These are phyloP conservation scores for Leishmania major DNA, from an alignment of 208 protist genomes.

Conservation along the genomic window DNA sequence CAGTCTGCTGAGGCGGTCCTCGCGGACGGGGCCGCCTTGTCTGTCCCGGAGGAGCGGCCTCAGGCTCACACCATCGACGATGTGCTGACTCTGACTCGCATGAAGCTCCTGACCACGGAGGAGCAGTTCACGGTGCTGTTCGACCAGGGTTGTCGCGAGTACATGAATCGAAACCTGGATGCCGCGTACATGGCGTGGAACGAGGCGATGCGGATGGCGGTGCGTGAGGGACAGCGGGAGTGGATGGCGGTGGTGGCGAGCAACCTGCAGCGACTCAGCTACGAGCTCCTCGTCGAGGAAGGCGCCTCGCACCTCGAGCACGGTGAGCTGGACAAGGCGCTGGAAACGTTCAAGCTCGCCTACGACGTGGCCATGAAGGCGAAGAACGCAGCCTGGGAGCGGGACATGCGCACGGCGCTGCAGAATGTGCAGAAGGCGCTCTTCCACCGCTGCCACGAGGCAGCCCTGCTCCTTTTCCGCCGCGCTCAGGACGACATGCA, in stretches of 20 bases:
- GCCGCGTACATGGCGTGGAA: slow-evolving; percentile 90
- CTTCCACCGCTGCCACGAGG: slow-evolving; percentile 86
- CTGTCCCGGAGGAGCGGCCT: slow-evolving; percentile 2
- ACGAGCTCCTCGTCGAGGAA: slow-evolving; percentile 88
- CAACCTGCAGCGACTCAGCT: slow-evolving; percentile 92
- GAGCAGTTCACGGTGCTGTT: slow-evolving; percentile 87
- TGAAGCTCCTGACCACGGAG: slow-evolving; percentile 36
- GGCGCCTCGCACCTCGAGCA: slow-evolving; percentile 65
- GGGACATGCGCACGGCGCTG: slow-evolving; percentile 71
- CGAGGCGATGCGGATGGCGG: slow-evolving; percentile 84
- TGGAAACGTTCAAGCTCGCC: slow-evolving; percentile 68
- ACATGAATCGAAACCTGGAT: slow-evolving; percentile 75
- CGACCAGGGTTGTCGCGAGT: slow-evolving; percentile 81
- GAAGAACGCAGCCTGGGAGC: slow-evolving; percentile 85
- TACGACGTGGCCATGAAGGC: slow-evolving; percentile 81
- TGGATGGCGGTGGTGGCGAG: slow-evolving; percentile 89
- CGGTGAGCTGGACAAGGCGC: slow-evolving; percentile 76
- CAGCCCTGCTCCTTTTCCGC: slow-evolving; percentile 79
- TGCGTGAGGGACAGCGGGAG: slow-evolving; percentile 82
- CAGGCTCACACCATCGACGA: slow-evolving; percentile 34
- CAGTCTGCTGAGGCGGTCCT: neutral
- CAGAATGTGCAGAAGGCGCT: slow-evolving; percentile 83
- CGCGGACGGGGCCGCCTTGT: neutral
- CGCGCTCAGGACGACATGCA: slow-evolving; percentile 40
- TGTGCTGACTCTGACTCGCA: slow-evolving; percentile 25